These are phyloP conservation scores for Ceriops zippeliana DNA, from an alignment of 345 rosid genomes.

Conservation along the genomic window DNA sequence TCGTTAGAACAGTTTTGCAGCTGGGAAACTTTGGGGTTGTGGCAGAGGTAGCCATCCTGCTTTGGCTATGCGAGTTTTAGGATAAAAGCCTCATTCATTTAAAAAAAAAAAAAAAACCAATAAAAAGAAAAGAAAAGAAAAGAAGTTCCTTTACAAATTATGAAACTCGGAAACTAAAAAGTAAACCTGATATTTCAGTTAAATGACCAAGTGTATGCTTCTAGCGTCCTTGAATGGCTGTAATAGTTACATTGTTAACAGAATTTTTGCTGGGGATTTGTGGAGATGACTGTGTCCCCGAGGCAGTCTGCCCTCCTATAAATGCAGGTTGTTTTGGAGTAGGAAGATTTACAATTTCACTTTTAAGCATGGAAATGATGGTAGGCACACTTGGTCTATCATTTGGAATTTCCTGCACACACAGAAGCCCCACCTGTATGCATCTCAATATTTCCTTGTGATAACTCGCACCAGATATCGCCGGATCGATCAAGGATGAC, in stretches of 20 bases:
- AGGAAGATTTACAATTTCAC: constrained; percentile 12
- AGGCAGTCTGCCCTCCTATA: background rate
- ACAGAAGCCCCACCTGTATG: constrained; percentile 10
- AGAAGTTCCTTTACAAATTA: no score
- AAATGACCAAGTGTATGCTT: no score
- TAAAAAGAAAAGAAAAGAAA: no score
- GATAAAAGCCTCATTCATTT: no score
- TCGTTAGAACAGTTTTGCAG: no score
- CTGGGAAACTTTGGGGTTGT: no score
- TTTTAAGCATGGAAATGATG: constrained; percentile 8
- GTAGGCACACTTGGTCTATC: constrained; percentile 14
- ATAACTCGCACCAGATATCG: background rate
- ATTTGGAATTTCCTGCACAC: constrained; percentile 12
- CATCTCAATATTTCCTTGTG: constrained; percentile 5
- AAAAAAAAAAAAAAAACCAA: no score
- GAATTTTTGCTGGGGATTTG: background rate
- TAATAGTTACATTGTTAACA: constrained; percentile 17
- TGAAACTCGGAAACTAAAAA: no score
- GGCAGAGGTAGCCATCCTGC: no score
- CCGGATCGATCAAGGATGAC: background rate
- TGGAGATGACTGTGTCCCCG: background rate
- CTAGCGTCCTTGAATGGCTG: constrained; percentile 19
- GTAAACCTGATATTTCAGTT: no score
- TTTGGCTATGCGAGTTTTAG: no score
- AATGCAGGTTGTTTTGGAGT: constrained; percentile 15